Evolutionary conservation across 73 alveolate genomes (phyloP).

Genomic region (Symbiodinium pilosum): DNA sequence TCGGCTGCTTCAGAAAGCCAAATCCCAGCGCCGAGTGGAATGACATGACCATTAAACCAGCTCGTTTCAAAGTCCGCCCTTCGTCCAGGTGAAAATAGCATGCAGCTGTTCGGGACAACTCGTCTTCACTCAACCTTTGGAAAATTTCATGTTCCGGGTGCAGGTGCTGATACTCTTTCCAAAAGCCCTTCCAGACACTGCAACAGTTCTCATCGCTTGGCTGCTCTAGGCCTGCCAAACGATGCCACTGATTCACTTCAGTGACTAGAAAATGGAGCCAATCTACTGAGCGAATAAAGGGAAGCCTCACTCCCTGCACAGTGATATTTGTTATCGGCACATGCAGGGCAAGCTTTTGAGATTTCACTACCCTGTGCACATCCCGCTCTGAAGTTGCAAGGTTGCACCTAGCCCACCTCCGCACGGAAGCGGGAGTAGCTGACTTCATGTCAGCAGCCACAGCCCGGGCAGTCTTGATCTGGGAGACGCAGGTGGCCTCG

Average conservation of each 20-base stretch:
- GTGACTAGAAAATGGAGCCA: background rate
- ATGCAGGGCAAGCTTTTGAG: background rate
- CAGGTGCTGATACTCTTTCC: background rate
- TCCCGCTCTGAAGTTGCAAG: background rate
- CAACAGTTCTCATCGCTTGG: background rate
- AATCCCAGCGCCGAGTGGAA: background rate
- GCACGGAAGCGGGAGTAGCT: background rate
- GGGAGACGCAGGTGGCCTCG: background rate
- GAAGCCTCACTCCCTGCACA: background rate
- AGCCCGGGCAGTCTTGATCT: background rate
- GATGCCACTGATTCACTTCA: background rate
- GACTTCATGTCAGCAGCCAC: background rate
- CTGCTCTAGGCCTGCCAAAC: background rate
- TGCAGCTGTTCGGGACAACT: background rate
- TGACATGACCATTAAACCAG: background rate
- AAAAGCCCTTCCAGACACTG: background rate
- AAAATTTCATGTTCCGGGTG: background rate
- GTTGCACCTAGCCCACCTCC: background rate
- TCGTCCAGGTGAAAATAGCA: constrained; percentile 44
- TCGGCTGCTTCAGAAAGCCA: background rate
- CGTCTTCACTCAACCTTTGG: background rate
- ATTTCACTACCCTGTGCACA: background rate
- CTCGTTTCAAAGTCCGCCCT: constrained; percentile 10
- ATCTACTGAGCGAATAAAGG: background rate
- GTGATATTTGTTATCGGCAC: background rate